Evolutionary conservation across 1,139 yeast species (phyloP).

Genomic region (Saccharomyces pastorianus): DNA sequence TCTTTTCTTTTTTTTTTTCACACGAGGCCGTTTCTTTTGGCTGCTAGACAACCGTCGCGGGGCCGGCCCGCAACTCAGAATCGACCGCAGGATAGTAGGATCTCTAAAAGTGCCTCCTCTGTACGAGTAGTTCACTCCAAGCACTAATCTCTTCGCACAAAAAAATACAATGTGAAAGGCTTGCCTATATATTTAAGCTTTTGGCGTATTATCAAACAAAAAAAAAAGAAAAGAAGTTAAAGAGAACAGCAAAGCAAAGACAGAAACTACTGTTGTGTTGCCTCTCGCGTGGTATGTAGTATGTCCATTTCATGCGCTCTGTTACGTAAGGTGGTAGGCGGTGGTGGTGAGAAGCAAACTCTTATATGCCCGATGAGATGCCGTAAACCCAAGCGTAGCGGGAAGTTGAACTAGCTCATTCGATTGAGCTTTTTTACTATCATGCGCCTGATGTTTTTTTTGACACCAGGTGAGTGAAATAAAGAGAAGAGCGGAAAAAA

Average conservation of each 20-base stretch:
- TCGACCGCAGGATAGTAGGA: not conserved
- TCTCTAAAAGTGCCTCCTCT: not conserved
- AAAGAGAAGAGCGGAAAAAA: not conserved
- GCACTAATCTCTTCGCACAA: not conserved
- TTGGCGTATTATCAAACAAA: not conserved
- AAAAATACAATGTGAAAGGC: not conserved
- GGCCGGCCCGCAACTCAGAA: not conserved
- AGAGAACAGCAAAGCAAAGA: not conserved
- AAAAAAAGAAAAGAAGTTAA: not conserved
- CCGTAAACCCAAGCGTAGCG: not conserved
- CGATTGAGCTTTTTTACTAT: not conserved
- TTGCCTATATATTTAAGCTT: not conserved
- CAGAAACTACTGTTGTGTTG: not conserved
- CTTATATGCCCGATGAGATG: not conserved
- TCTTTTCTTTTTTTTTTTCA: not conserved
- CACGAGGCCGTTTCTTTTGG: not conserved
- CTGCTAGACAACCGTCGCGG: not conserved
- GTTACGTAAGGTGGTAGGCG: not conserved
- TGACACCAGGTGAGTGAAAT: not conserved
- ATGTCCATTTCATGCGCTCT: not conserved
- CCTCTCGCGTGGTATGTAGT: not conserved
- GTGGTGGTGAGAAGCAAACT: not conserved
- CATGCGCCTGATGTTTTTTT: not conserved
- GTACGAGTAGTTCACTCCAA: not conserved
- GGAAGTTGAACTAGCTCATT: not conserved